Percentiles rank a stretch among this genome's conserved stretches.
Conservation (phyloP, 176 grass and related monocot species). For the Oryza nivara region DNA sequence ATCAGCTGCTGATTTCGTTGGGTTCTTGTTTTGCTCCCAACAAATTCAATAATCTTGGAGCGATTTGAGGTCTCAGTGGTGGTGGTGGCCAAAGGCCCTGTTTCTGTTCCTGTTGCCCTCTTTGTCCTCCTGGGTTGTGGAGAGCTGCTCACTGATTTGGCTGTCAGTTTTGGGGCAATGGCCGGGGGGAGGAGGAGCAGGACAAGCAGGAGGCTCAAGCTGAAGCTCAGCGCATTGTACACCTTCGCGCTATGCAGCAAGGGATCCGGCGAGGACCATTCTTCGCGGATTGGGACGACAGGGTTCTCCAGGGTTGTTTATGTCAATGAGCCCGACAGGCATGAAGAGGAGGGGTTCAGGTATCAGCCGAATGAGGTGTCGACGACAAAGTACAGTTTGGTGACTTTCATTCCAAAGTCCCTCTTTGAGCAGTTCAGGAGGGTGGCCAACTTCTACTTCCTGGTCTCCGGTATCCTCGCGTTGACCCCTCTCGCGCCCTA, state of each 20-base stretch:
- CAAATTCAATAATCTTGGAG: constrained; percentile 15
- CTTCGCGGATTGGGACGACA: constrained; percentile 56
- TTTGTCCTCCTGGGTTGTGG: background rate
- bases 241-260: constrained; percentile 59
- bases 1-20: background rate
- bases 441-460: constrained; percentile 97
- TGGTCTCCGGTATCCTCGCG: constrained; percentile 76
- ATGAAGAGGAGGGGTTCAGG: constrained; percentile 40
- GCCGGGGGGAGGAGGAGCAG: constrained; percentile 39
- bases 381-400: constrained; percentile 77
- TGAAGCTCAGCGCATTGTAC: constrained; percentile 63
- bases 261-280: constrained; percentile 61
- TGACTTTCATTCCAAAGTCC: constrained; percentile 89
- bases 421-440: constrained; percentile 99
- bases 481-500: constrained; percentile 80
- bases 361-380: constrained; percentile 70
- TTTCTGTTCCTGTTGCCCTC: background rate
- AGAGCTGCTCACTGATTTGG: background rate
- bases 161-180: constrained; percentile 28
- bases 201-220: constrained; percentile 44
- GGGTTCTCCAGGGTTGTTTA: constrained; percentile 88
- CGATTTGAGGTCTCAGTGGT: background rate
- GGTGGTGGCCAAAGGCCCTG: background rate
- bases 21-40: background rate
- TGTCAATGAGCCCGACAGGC: constrained; percentile 58